Percentiles rank a stretch among this genome's conserved stretches.
Conservation (phyloP, 306 rosid species). For the Gillenia trifoliata region DNA sequence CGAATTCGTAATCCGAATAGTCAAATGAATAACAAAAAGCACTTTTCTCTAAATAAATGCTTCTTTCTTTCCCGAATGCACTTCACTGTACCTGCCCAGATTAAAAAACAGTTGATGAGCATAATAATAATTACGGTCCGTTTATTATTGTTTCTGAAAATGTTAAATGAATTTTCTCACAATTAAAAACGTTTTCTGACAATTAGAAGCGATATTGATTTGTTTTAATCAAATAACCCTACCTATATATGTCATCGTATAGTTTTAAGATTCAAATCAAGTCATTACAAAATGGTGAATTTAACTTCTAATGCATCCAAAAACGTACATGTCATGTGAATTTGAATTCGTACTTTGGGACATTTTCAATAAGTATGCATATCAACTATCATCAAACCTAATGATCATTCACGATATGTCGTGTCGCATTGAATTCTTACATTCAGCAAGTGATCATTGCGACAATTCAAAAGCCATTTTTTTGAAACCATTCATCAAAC, state of each 20-base stretch:
- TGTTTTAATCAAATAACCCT: no score
- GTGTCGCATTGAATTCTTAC: neutral
- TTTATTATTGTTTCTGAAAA: no score
- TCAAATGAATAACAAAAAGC: neutral
- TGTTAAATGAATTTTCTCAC: no score
- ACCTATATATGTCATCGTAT: no score
- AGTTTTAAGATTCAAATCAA: no score
- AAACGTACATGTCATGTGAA: no score
- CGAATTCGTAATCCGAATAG: neutral
- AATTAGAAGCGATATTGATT: no score
- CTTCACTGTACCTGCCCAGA: neutral
- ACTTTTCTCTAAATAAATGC: neutral
- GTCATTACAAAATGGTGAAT: neutral
- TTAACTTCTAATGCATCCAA: neutral
- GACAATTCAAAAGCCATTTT: neutral
- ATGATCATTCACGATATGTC: fast-evolving
- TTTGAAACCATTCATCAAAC: no score
- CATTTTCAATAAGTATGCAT: no score
- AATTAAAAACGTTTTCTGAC: fast-evolving
- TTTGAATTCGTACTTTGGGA: no score
- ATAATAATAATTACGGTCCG: neutral
- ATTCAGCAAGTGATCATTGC: fast-evolving
- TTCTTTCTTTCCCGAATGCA: neutral
- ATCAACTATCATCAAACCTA: neutral
- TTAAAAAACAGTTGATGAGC: neutral